Evolutionary conservation across 1,139 yeast genomes (phyloP).

Genomic region (Suhomyces chickasaworum): DNA sequence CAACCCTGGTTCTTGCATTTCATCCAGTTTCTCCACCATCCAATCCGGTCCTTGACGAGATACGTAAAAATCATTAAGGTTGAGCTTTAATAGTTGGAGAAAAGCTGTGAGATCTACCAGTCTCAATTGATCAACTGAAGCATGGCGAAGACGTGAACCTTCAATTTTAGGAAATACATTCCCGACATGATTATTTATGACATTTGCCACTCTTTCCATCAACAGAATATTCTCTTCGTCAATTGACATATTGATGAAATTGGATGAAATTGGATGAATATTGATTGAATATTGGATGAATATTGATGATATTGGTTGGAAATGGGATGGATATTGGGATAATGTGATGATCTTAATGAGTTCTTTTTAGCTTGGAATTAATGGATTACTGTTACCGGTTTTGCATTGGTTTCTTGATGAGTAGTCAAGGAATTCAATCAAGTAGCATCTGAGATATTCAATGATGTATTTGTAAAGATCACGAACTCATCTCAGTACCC

Average conservation of each 20-base stretch:
- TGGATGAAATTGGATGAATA: no score
- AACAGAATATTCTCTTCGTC: conserved; percentile 26
- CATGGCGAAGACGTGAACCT: conserved; percentile 9
- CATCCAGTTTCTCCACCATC: conserved; percentile 44
- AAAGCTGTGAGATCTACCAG: conserved; percentile 19
- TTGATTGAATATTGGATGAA: no score
- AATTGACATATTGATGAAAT: conserved; percentile 3
- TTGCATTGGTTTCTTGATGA: background rate
- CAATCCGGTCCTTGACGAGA: conserved; percentile 43
- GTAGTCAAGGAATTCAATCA: no score
- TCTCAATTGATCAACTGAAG: conserved; percentile 18
- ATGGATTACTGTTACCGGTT: no score
- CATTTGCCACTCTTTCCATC: conserved; percentile 22
- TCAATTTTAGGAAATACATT: conserved; percentile 19
- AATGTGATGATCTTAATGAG: no score
- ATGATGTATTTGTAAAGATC: background rate
- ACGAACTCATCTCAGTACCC: background rate
- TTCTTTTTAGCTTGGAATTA: no score
- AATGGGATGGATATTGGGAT: no score
- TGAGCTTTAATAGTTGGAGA: conserved; percentile 30
- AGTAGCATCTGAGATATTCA: no score
- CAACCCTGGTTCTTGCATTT: conserved; percentile 50
- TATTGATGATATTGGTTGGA: background rate
- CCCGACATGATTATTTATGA: conserved; percentile 18
- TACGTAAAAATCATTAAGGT: conserved; percentile 34